These are phyloP conservation scores for Oryza glumipatula DNA, from an alignment of 176 grass and related monocot species.

Conservation along the genomic window DNA sequence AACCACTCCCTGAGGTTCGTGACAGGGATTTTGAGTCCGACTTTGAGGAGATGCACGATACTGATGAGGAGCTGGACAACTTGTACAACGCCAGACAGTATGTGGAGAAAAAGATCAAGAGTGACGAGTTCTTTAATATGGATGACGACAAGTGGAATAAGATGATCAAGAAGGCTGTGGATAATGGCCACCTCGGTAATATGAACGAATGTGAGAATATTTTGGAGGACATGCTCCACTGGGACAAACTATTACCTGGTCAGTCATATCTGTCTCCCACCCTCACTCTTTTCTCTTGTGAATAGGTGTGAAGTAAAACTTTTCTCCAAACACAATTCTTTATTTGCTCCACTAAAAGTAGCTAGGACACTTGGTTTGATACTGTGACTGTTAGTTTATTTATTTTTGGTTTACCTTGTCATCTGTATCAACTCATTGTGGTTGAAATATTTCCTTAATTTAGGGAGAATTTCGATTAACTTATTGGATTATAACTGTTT, in stretches of 20 bases:
- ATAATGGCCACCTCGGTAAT: constrained; percentile 48
- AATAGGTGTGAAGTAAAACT: background rate
- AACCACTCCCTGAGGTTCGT: constrained; percentile 44
- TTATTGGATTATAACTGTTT: constrained; percentile 7
- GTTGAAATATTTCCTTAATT: background rate
- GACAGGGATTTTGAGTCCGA: constrained; percentile 65
- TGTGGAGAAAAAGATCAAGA: constrained; percentile 80
- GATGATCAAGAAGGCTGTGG: constrained; percentile 50
- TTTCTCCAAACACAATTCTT: constrained; percentile 27
- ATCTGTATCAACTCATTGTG: constrained; percentile 8
- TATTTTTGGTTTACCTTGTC: background rate
- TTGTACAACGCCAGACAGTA: constrained; percentile 82
- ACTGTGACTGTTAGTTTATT: constrained; percentile 16
- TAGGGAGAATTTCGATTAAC: background rate
- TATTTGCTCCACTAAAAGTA: constrained; percentile 7
- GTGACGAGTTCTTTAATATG: constrained; percentile 71
- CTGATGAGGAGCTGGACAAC: constrained; percentile 74
- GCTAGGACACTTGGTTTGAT: background rate
- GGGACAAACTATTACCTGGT: constrained; percentile 86
- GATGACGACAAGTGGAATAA: constrained; percentile 74
- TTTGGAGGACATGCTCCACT: constrained; percentile 91
- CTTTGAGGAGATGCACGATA: constrained; percentile 63
- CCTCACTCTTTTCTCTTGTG: background rate
- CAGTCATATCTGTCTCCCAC: constrained; percentile 32
- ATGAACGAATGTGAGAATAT: constrained; percentile 86